Evolutionary conservation across 2,329 filamentous ascomycete species (phyloP).

Genomic region (Lasiodiplodia hormozganensis): DNA sequence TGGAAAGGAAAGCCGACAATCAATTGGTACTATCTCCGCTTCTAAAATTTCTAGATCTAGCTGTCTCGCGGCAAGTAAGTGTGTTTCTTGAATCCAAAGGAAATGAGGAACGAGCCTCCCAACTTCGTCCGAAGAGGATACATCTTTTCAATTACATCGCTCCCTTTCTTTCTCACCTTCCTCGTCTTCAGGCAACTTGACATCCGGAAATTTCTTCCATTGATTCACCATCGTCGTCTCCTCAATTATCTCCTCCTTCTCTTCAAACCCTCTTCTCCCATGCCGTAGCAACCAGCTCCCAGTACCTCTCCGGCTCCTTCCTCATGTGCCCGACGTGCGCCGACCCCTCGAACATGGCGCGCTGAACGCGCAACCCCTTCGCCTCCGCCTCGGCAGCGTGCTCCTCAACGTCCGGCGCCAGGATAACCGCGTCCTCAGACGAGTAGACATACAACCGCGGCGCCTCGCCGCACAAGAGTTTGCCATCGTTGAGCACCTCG

Average conservation of each 20-base stretch:
- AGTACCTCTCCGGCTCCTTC: slow-evolving; percentile 64
- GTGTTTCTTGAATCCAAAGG: not conserved
- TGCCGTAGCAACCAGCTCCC: slow-evolving; percentile 49
- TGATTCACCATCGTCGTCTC: not conserved
- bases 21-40: not conserved
- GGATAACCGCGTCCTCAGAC: slow-evolving; percentile 63
- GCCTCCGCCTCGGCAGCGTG: slow-evolving; percentile 57
- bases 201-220: not conserved
- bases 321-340: slow-evolving; percentile 69
- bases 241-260: not conserved
- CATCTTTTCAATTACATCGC: not conserved
- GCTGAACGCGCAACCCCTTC: slow-evolving; percentile 58
- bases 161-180: not conserved
- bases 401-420: slow-evolving; percentile 62
- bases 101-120: not conserved
- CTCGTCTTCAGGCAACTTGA: not conserved
- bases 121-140: not conserved
- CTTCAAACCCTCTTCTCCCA: slow-evolving; percentile 19
- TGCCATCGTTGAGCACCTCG: slow-evolving; percentile 1
- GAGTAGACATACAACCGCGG: slow-evolving; percentile 66
- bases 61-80: slow-evolving; percentile 5
- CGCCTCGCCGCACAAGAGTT: slow-evolving; percentile 35
- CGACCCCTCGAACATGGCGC: slow-evolving; percentile 64
- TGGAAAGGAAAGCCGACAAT: not conserved
- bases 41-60: not conserved